Conservation (phyloP, 768 basidiomycete species). For the Pleurotus tuoliensis region DNA sequence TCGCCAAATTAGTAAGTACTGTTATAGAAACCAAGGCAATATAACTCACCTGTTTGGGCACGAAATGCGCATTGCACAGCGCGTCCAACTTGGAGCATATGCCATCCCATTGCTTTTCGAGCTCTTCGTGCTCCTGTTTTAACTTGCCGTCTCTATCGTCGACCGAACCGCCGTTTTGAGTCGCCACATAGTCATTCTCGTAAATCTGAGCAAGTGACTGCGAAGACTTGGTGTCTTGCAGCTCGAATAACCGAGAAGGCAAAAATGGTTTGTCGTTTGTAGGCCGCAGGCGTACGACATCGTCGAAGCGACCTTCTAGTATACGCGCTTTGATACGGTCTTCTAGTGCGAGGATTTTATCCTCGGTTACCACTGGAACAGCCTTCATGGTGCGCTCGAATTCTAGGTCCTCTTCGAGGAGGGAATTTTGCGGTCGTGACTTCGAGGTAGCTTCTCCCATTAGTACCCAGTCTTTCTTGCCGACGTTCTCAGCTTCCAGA, state of each 20-base stretch:
- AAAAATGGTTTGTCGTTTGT: conserved; percentile 86
- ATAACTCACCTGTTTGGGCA: conserved; percentile 80
- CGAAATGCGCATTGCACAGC: conserved; percentile 91
- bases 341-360: conserved; percentile 76
- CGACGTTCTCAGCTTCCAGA: conserved; percentile 85
- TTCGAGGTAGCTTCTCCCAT: conserved; percentile 87
- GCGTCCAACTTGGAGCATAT: conserved; percentile 90
- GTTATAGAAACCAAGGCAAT: neutral
- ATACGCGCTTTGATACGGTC: conserved; percentile 90
- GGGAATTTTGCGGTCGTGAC: conserved; percentile 82
- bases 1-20: neutral
- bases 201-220: conserved; percentile 95
- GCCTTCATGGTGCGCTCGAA: conserved; percentile 88
- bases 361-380: conserved; percentile 88
- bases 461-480: conserved; percentile 87
- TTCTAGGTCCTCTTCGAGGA: conserved; percentile 92
- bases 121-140: conserved; percentile 83
- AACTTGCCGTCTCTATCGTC: conserved; percentile 90
- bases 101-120: conserved; percentile 78
- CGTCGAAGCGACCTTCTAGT: conserved; percentile 81
- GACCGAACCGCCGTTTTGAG: conserved; percentile 48
- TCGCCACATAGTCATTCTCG: conserved; percentile 83
- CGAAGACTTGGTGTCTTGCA: conserved; percentile 83
- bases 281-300: conserved; percentile 80
- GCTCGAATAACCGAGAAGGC: conserved; percentile 83